Base-by-base conservation (phyloP, 352 stramenopile genomes). In the Globisporangium solare region DNA sequence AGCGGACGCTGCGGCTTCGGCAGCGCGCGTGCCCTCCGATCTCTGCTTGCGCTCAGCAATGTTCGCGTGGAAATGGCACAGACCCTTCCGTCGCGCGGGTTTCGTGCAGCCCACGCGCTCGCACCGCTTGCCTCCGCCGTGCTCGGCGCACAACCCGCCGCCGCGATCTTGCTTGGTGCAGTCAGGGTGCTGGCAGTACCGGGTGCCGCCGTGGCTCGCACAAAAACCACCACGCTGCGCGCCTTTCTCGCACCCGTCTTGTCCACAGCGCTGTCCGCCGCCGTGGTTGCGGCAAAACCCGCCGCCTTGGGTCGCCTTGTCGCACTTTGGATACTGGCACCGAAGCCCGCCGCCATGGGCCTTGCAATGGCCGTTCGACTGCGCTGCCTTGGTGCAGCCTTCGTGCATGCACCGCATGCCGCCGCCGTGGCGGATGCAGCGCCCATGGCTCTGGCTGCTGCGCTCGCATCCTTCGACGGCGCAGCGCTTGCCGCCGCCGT, bases 161-260 rank as follows among this genome's bases (percentile, higher is more conserved):
- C 86, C 84, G 18, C 85, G 80, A 61, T 94, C 86, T 54, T 92
- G 89, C 66, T 94, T 94, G 46, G 78, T 90, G 66, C 86, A 95
- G 49, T 90, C 83, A 8, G 12, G 39, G 48, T 43, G 51, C 20
- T 56, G 56, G 12, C 56, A 62, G 48, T 32, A 56, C 13, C 56
- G 37, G 8, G 56, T 56, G 5, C 56, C 56, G 10, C 56, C 56
- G 40, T 62, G 56, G 31, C 56, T 52, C 8, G 56, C 56, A 22
- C 56, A 62, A 18, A 56, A 62, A 5, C 56, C 56, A 31, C 56
- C 56, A 20, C 56, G 56, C 32, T 62, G 56, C 18, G 56, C 56
- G 10, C 56, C 56, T 24, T 62, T 62, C 22, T 56, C 31, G 41
- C 56, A 62, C 1, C 47, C 40, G 2, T 51, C 56, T 21, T 62